These are phyloP conservation scores for Diaporthe aspalathi DNA, from an alignment of 2,329 filamentous ascomycete genomes.

Conservation along the genomic window DNA sequence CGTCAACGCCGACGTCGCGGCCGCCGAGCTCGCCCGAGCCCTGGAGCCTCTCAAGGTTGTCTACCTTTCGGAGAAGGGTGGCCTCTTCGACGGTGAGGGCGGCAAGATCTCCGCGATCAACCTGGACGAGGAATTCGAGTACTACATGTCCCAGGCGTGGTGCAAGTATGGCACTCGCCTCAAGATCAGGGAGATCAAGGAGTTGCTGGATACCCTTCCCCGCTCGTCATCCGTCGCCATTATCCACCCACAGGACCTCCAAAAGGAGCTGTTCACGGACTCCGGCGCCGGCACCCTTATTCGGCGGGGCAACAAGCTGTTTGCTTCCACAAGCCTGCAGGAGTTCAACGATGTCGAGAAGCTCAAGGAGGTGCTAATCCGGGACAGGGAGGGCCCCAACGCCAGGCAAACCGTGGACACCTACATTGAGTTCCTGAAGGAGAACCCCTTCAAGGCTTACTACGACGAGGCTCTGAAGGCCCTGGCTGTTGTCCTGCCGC, in stretches of 20 bases:
- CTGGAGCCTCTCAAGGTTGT: slow-evolving; percentile 97
- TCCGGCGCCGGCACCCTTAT: slow-evolving; percentile 95
- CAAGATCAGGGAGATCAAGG: slow-evolving; percentile 98
- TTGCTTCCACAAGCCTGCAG: slow-evolving; percentile 75
- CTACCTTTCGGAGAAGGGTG: slow-evolving; percentile 98
- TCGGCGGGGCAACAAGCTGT: slow-evolving; percentile 89
- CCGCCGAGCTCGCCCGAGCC: slow-evolving; percentile 88
- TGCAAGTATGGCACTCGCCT: slow-evolving; percentile 93
- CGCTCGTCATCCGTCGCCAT: slow-evolving; percentile 96
- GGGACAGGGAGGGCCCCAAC: slow-evolving; percentile 85
- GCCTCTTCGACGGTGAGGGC: slow-evolving; percentile 90
- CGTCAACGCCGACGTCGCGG: slow-evolving; percentile 97
- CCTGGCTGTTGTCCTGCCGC: slow-evolving; percentile 86
- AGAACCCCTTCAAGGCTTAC: slow-evolving; percentile 88
- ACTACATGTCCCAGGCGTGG: slow-evolving; percentile 94
- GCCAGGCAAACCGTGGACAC: slow-evolving; percentile 86
- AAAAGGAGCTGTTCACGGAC: slow-evolving; percentile 97
- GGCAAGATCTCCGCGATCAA: slow-evolving; percentile 98
- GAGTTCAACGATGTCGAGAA: slow-evolving; percentile 81
- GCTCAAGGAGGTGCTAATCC: slow-evolving; percentile 83
- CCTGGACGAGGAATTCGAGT: slow-evolving; percentile 94
- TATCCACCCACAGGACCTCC: slow-evolving; percentile 93
- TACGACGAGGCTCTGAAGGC: slow-evolving; percentile 95
- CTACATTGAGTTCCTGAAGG: slow-evolving; percentile 82
- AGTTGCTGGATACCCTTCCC: slow-evolving; percentile 87